phyloP scores from a whole-genome alignment of 192 early-diverging fungal genomes.

The Backusella tarrabulga region DNA sequence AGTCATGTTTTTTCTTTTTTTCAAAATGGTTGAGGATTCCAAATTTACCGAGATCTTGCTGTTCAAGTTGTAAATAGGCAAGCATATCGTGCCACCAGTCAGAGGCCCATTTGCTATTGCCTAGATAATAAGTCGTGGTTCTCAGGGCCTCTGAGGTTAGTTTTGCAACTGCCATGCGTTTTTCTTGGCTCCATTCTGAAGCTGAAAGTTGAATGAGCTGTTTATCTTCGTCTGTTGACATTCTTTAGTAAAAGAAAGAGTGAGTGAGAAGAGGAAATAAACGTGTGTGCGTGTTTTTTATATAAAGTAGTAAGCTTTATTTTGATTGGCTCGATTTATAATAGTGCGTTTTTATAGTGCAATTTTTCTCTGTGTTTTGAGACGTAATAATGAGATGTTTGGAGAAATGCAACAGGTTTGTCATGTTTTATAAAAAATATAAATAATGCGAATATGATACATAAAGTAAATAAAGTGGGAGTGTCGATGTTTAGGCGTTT shows the following conservation, averaged over 20 bases:
- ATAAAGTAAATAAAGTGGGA: too few species aligned
- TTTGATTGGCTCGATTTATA: neutral
- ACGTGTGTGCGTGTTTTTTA: too few species aligned
- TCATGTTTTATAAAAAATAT: neutral
- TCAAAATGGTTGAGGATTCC: neutral
- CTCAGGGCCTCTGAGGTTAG: neutral
- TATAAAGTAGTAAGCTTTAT: neutral
- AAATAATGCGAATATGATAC: too few species aligned
- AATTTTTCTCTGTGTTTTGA: neutral
- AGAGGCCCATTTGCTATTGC: neutral
- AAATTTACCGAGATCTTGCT: neutral
- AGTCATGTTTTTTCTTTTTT: too few species aligned
- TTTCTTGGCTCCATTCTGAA: neutral
- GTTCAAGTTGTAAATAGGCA: neutral
- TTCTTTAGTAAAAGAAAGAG: neutral
- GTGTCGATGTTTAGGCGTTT: too few species aligned
- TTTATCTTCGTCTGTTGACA: neutral
- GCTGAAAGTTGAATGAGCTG: neutral
- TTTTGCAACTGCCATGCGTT: neutral
- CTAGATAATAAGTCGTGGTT: neutral
- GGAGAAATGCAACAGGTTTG: neutral
- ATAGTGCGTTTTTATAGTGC: neutral
- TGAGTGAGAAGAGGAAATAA: too few species aligned
- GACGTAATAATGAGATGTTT: neutral
- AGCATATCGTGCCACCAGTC: conserved; percentile 8